phyloP scores from a whole-genome alignment of 371 early-diverging fungal species.

The Catenaria anguillulae region DNA sequence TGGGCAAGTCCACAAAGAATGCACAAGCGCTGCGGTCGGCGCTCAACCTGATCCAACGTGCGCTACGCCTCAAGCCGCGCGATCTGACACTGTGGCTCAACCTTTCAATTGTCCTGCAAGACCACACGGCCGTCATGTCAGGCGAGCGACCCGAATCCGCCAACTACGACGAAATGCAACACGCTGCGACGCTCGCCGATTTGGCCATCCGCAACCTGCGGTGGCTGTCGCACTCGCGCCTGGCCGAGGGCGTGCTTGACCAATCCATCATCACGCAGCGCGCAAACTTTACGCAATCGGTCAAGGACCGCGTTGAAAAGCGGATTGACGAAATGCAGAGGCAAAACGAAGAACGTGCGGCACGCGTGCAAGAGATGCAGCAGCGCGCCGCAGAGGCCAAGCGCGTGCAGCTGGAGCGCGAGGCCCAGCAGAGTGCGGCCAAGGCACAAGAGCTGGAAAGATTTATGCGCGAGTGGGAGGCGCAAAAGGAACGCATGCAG shows the following conservation, averaged over 20 bases:
- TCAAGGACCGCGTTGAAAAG: not conserved
- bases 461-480: no score
- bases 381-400: no score
- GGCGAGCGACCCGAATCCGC: slow-evolving; percentile 48
- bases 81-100: slow-evolving; percentile 55
- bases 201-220: slow-evolving; percentile 31
- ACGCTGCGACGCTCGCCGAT: slow-evolving; percentile 40
- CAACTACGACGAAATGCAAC: slow-evolving; percentile 32
- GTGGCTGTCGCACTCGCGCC: slow-evolving; percentile 19
- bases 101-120: slow-evolving; percentile 68
- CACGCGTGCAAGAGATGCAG: not conserved
- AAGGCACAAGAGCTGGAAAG: no score
- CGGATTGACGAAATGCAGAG: not conserved
- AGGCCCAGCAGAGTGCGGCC: not conserved
- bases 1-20: slow-evolving; percentile 56
- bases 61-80: slow-evolving; percentile 24
- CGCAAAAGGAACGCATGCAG: no score
- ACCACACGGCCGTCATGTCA: slow-evolving; percentile 59
- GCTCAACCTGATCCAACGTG: slow-evolving; percentile 9
- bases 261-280: slow-evolving; percentile 47
- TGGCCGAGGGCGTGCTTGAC: slow-evolving; percentile 43
- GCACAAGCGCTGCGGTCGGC: slow-evolving; percentile 13
- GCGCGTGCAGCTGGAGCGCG: not conserved
- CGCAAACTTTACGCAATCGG: slow-evolving; percentile 37
- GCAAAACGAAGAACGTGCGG: not conserved